phyloP scores from a whole-genome alignment of 768 basidiomycete genomes.

The Trametes punicea region DNA sequence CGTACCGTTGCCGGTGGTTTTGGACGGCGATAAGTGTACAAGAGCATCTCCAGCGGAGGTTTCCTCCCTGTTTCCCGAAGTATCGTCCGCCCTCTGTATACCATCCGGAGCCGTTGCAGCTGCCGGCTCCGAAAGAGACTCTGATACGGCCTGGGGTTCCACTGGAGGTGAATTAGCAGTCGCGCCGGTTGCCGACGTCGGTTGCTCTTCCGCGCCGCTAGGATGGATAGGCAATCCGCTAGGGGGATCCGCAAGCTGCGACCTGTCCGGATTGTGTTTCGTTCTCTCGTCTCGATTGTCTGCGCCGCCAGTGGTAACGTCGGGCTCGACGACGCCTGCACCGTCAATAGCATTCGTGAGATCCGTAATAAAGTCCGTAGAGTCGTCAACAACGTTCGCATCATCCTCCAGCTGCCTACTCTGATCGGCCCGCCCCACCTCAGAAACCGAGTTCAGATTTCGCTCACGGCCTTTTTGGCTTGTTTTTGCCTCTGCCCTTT shows the following conservation, averaged over 20 bases:
- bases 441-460: not conserved
- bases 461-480: not conserved
- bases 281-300: not conserved
- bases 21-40: not conserved
- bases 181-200: too few relatives aligned
- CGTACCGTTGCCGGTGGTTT: not conserved
- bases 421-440: not conserved
- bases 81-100: not conserved
- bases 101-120: not conserved
- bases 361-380: slow-evolving; percentile 19
- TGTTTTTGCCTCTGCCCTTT: not conserved
- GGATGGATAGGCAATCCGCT: not conserved
- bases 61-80: not conserved
- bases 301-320: not conserved
- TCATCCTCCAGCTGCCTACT: not conserved
- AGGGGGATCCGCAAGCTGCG: not conserved
- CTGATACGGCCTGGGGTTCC: not conserved
- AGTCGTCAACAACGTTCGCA: slow-evolving; percentile 9
- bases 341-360: slow-evolving; percentile 18
- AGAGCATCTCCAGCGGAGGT: not conserved
- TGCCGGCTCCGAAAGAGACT: not conserved
- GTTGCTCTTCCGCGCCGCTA: too few relatives aligned
- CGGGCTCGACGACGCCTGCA: slow-evolving; percentile 15
- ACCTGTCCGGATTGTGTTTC: too few relatives aligned
- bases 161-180: too few relatives aligned